These are phyloP conservation scores for Lunularia cruciata DNA, from an alignment of 225 moss, liverwort and hornwort species.

Conservation along the genomic window DNA sequence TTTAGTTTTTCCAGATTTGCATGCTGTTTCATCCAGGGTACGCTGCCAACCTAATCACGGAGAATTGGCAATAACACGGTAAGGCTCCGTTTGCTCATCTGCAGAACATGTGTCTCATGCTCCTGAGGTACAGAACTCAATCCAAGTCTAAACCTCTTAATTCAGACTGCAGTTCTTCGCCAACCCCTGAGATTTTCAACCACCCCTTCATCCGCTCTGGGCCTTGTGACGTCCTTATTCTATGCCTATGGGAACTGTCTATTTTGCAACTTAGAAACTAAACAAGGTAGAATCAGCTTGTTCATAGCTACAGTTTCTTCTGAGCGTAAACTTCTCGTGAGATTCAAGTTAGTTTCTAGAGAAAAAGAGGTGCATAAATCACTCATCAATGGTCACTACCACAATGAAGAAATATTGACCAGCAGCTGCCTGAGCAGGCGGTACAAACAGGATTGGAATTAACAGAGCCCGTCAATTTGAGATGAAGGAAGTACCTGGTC, in stretches of 20 bases:
- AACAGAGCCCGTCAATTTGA: neutral
- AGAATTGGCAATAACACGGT: neutral
- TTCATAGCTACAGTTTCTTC: neutral
- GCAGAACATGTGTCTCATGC: too few relatives aligned
- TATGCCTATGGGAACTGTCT: too few relatives aligned
- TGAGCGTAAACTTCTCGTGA: neutral
- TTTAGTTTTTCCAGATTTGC: constrained; percentile 78
- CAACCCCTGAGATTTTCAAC: neutral
- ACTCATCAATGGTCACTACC: too few relatives aligned
- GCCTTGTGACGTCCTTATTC: neutral
- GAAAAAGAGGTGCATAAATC: too few relatives aligned
- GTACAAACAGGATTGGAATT: neutral
- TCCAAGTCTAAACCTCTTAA: neutral
- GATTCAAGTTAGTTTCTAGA: neutral
- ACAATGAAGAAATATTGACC: neutral
- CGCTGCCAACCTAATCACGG: constrained; percentile 56
- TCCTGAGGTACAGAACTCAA: neutral
- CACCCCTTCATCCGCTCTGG: neutral
- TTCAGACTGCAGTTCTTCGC: neutral
- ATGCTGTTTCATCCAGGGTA: constrained; percentile 75
- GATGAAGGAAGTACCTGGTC: constrained; percentile 52
- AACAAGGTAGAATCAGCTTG: too few relatives aligned
- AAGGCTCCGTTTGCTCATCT: too few relatives aligned
- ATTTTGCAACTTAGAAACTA: too few relatives aligned
- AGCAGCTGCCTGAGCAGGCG: neutral